Evolutionary conservation across 2,329 filamentous ascomycete genomes (phyloP).

Genomic region (Aspergillus persii): DNA sequence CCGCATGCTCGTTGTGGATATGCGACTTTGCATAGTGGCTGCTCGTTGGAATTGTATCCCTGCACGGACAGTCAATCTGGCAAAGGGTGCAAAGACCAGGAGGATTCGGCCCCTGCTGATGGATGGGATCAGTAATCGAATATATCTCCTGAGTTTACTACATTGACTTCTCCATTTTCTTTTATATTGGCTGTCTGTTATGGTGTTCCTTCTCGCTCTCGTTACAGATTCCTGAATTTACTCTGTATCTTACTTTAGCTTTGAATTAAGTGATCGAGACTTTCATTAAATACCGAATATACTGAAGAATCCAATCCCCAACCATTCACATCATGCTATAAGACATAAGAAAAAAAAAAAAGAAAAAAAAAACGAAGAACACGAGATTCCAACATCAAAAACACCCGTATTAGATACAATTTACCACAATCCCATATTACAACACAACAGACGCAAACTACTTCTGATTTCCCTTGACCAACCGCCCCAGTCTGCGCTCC

Average conservation of each 20-base stretch:
- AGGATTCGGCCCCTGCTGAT: too few relatives aligned
- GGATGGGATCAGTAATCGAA: too few relatives aligned
- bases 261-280: background rate
- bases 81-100: too few relatives aligned
- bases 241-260: background rate
- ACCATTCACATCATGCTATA: background rate
- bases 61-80: too few relatives aligned
- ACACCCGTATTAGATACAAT: background rate
- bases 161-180: too few relatives aligned
- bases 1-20: too few relatives aligned
- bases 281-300: background rate
- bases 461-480: slow-evolving; percentile 50
- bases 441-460: background rate
- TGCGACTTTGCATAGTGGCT: too few relatives aligned
- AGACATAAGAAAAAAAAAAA: background rate
- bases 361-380: background rate
- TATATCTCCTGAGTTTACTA: too few relatives aligned
- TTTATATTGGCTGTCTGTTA: too few relatives aligned
- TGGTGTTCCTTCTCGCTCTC: background rate
- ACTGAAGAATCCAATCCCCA: background rate
- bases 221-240: background rate
- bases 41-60: too few relatives aligned
- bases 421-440: background rate
- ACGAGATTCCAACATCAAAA: background rate
- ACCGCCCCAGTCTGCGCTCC: slow-evolving; percentile 72